These are phyloP conservation scores for Ambrosiella beaveri DNA, from an alignment of 2,329 filamentous ascomycete genomes.

Conservation along the genomic window DNA sequence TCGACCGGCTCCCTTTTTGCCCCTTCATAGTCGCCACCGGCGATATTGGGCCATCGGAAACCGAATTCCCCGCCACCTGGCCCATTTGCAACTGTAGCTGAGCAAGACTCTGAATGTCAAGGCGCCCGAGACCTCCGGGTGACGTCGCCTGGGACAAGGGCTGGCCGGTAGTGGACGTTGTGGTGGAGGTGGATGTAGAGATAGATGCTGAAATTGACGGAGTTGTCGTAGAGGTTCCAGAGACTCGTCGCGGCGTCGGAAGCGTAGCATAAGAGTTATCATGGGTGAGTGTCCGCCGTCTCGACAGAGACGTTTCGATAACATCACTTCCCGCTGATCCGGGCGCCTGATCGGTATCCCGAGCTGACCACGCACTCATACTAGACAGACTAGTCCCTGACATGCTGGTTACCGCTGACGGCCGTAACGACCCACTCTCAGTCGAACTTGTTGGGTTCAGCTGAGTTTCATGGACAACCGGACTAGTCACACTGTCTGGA, in stretches of 20 bases:
- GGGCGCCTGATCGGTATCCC: constrained; percentile 22
- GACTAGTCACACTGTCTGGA: background rate
- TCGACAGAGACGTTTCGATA: constrained; percentile 15
- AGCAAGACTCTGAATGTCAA: constrained; percentile 8
- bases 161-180: background rate
- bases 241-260: background rate
- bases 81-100: constrained; percentile 9
- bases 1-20: constrained; percentile 22
- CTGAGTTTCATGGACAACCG: background rate
- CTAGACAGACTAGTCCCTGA: constrained; percentile 5
- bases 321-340: constrained; percentile 36
- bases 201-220: background rate
- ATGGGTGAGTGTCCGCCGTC: constrained; percentile 2
- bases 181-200: background rate
- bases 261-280: background rate
- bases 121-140: constrained; percentile 8
- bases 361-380: constrained; percentile 13
- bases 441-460: background rate
- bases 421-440: too few species aligned
- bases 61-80: background rate
- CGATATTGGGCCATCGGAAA: constrained; percentile 1
- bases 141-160: constrained; percentile 1
- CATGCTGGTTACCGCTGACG: constrained; percentile 13
- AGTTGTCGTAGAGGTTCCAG: background rate
- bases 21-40: constrained; percentile 18